Conservation (phyloP, 2,329 filamentous ascomycete species). For the Penicillium sclerotiorum region DNA sequence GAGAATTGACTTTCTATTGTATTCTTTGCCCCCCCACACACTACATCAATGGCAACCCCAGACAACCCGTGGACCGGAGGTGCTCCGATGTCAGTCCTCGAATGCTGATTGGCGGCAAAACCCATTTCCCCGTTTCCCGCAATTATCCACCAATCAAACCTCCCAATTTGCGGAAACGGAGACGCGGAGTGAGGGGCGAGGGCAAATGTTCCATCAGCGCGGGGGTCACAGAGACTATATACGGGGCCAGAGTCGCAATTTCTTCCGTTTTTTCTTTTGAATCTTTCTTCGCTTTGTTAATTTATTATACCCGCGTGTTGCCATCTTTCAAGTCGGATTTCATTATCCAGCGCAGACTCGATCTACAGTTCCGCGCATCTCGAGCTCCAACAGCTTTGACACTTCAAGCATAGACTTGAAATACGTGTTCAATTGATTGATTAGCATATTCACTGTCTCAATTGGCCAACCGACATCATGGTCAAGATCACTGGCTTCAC, state of each 20-base stretch:
- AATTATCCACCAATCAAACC: constrained; percentile 28
- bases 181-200: constrained; percentile 18
- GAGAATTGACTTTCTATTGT: too few relatives aligned
- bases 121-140: constrained; percentile 11
- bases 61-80: constrained; percentile 22
- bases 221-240: constrained; percentile 25
- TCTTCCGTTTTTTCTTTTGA: constrained; percentile 6
- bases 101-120: constrained; percentile 28
- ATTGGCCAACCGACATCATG: constrained; percentile 32
- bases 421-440: constrained; percentile 10
- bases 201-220: constrained; percentile 17
- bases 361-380: too few relatives aligned
- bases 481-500: constrained; percentile 72
- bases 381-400: too few relatives aligned
- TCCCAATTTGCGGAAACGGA: constrained; percentile 4
- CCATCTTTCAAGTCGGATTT: background rate
- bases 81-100: constrained; percentile 13
- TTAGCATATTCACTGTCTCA: background rate
- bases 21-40: too few relatives aligned
- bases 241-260: constrained; percentile 13
- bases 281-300: constrained; percentile 5
- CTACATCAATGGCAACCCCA: too few relatives aligned
- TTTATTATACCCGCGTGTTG: constrained; percentile 1
- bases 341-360: too few relatives aligned
- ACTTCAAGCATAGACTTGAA: background rate